Evolutionary conservation across 2,329 filamentous ascomycete species (phyloP), one percentile per base, ranked within the genome.

Genomic region (Penicillium paneum): DNA sequence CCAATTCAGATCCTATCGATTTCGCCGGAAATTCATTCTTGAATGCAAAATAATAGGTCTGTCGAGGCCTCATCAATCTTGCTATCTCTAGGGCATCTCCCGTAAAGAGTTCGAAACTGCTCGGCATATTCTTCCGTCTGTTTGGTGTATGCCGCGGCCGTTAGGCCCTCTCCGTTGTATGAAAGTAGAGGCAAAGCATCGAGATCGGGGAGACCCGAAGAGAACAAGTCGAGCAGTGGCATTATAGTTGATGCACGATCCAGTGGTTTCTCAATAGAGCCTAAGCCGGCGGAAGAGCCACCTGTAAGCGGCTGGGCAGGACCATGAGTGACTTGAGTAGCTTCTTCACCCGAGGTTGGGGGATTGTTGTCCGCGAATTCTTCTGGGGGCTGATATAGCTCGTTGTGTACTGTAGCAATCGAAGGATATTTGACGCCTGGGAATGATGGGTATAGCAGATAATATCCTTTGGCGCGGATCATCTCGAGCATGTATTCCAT

Each of bases 401-500:
- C 92, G 56, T 81, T 84, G 70, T 97, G 92, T 0, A 93, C 76
- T 0, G 85, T 88, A n/a, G 85, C 84, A 12, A 96, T 75, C 5
- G 83, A 77, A 64, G 77, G 36, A 68, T 80, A 46, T 71, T 81
- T 58, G 75, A 72, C 59, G 2, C 63, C 63, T 6, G 68, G 54
- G 19, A 83, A 78, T 35, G 85, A 83, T 0, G 93, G 93, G 66
- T 96, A 96, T 0, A 96, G 73, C 49, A 90, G 85, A 63, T 83
- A 85, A 73, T 95, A 96, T 12, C 89, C 90, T 28, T 89, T 83
- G 3, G 85, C 83, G 12, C 88, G 84, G 59, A 89, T 88, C 15
- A 97, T 80, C 66, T 90, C 87, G 35, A 94, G 78, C 53, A 89
- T 78, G 61, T 91, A 86, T 71, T 95, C 89, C 52, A 91, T 79